Base-by-base conservation (phyloP, 2,329 filamentous ascomycete species). In the Apiospora sp. region DNA sequence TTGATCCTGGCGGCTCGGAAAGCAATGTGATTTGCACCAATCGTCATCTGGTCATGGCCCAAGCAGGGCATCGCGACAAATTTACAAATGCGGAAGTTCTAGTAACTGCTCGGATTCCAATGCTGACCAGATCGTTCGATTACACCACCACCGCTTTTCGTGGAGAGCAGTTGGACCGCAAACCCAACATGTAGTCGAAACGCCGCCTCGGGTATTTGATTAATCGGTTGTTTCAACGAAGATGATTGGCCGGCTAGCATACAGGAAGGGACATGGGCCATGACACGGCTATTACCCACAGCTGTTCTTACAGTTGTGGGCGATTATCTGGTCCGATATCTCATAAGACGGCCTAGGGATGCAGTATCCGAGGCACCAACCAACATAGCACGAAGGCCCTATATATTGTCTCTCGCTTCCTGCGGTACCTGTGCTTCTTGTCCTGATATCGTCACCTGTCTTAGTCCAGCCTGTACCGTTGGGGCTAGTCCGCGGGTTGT, bases 371-470 rank as follows among this genome's bases (percentile, higher is more conserved):
- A 64, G 19, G 58, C 34, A 37, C 3, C 58, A 14, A 37, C 3
- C 58, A 14, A 24, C 58, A 64, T 64, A 64, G 22, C 58, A 64
- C 58, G 58, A 64, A 34, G 34, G 4, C 34, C 34, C 58, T 41
- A 64, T 64, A 64, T 41, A 64, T 41, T 64, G 34, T 41, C 19
- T 41, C 58, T 64, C 34, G 58, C 10, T 41, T 41, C 58, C 34
- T 12, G 19, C 19, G 34, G 22, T 22, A n/a, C 58, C 8, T 24
- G 58, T 64, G 22, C 4, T 4, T n/a, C 4, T 41, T 41, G 58
- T 41, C 12, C 34, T n/a, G 4, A n/a, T 13, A 41, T n/a, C 22
- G 58, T 64, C 58, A 64, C 58, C 22, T 41, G 34, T 64, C 58
- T 64, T 8, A n/a, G 19, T 24, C 34, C n/a, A 8, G n/a, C 7